phyloP scores from a whole-genome alignment of 2,329 filamentous ascomycete genomes.

The Hortaea werneckii region DNA sequence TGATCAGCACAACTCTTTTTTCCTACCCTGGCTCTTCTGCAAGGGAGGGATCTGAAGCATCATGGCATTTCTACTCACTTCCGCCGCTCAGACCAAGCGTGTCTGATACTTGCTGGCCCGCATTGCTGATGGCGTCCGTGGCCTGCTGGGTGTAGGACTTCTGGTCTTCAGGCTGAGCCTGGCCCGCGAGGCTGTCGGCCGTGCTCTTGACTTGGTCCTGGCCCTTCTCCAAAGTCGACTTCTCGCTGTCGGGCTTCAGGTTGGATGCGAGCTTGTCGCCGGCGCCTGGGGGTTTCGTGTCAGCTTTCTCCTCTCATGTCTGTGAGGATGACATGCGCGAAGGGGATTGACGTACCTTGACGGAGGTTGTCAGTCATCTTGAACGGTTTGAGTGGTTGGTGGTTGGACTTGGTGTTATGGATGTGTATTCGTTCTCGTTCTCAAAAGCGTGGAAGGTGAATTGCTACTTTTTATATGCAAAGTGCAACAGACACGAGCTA shows the following conservation, averaged over 20 bases:
- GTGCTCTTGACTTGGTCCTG: constrained; percentile 31
- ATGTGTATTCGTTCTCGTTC: not conserved
- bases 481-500: too few species aligned
- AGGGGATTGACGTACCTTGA: not conserved
- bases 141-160: constrained; percentile 34
- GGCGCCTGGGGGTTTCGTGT: constrained; percentile 22
- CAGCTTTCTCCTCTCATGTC: not conserved
- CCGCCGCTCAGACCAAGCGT: not conserved
- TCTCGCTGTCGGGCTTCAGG: constrained; percentile 45
- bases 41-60: too few species aligned
- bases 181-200: constrained; percentile 22
- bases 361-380: constrained; percentile 2
- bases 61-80: not conserved
- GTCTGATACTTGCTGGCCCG: not conserved
- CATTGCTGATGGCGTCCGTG: constrained; percentile 27
- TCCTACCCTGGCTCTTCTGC: too few species aligned
- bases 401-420: not conserved
- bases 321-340: not conserved
- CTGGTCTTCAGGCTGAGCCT: constrained; percentile 33
- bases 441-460: too few species aligned
- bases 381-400: not conserved
- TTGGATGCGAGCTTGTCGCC: constrained; percentile 41
- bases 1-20: too few species aligned
- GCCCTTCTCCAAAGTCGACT: constrained; percentile 39
- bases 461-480: too few species aligned